Evolutionary conservation across 2,329 filamentous ascomycete species (phyloP).

Genomic region (Golovinomyces cichoracearum): DNA sequence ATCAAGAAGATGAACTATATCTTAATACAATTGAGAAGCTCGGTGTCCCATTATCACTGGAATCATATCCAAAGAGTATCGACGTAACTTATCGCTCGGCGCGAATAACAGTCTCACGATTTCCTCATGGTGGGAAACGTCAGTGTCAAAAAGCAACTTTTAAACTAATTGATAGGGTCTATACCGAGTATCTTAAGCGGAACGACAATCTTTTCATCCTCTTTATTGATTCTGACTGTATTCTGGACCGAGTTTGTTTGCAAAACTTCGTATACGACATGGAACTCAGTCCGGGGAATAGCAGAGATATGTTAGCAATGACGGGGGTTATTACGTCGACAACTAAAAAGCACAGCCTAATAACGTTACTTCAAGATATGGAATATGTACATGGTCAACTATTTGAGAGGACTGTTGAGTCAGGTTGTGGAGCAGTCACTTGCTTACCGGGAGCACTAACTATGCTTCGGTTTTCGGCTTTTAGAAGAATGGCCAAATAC

Average conservation of each 20-base stretch:
- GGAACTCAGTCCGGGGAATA: slow-evolving; percentile 83
- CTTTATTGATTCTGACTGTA: slow-evolving; percentile 94
- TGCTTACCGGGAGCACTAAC: slow-evolving; percentile 88
- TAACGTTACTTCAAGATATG: slow-evolving; percentile 89
- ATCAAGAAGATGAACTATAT: slow-evolving; percentile 69
- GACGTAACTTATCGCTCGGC: slow-evolving; percentile 64
- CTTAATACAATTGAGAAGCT: slow-evolving; percentile 64
- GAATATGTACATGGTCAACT: slow-evolving; percentile 94
- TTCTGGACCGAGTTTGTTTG: slow-evolving; percentile 68
- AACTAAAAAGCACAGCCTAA: slow-evolving; percentile 62
- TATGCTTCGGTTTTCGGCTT: slow-evolving; percentile 85
- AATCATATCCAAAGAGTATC: slow-evolving; percentile 67
- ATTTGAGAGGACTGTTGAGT: slow-evolving; percentile 87
- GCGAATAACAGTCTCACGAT: slow-evolving; percentile 72
- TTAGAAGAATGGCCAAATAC: slow-evolving; percentile 89
- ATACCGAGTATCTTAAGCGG: slow-evolving; percentile 57
- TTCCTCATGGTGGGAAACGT: slow-evolving; percentile 78
- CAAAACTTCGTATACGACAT: slow-evolving; percentile 98
- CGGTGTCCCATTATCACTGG: slow-evolving; percentile 51
- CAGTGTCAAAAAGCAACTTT: slow-evolving; percentile 86
- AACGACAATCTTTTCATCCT: slow-evolving; percentile 87
- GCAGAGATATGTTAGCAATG: slow-evolving; percentile 86
- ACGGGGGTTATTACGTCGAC: slow-evolving; percentile 92
- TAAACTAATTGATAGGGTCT: slow-evolving; percentile 78
- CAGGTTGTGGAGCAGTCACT: slow-evolving; percentile 76